These are phyloP conservation scores for Phytophthora sansomeana DNA, from an alignment of 352 stramenopile species.

Conservation along the genomic window DNA sequence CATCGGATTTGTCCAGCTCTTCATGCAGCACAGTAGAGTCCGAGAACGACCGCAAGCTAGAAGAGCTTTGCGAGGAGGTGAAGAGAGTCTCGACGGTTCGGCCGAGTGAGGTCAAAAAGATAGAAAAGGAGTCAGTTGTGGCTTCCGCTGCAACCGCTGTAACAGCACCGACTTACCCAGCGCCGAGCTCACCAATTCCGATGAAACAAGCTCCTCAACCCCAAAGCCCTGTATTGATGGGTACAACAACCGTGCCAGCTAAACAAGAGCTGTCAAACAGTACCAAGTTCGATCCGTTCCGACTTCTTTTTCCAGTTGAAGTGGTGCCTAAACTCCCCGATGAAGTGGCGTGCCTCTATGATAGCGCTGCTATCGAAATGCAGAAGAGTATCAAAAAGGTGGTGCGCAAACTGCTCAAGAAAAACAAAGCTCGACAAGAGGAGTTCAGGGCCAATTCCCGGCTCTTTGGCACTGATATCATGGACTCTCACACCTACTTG, in stretches of 20 bases:
- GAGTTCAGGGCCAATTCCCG: constrained; percentile 88
- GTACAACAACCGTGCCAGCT: not conserved
- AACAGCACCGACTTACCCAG: not conserved
- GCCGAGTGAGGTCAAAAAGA: constrained; percentile 10
- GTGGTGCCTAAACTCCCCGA: constrained; percentile 57
- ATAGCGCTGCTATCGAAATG: constrained; percentile 67
- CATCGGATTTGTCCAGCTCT: constrained; percentile 28
- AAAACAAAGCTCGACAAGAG: constrained; percentile 61
- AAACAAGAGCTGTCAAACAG: not conserved
- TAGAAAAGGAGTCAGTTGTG: constrained; percentile 8
- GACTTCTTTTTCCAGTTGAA: constrained; percentile 57
- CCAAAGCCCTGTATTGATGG: not conserved
- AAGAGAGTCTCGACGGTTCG: not conserved
- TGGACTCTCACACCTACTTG: constrained; percentile 75
- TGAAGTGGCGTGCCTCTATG: constrained; percentile 65
- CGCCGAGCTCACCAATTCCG: not conserved
- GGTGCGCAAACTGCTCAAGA: constrained; percentile 73
- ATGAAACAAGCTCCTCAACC: not conserved
- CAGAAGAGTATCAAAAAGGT: constrained; percentile 79
- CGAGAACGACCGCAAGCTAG: constrained; percentile 23
- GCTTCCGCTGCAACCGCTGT: not conserved
- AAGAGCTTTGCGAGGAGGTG: constrained; percentile 7
- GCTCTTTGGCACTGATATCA: constrained; percentile 82
- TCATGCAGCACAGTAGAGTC: constrained; percentile 35
- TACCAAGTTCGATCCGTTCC: constrained; percentile 54